Conservation (phyloP, 2,329 filamentous ascomycete species). For the Hirsutella thompsonii region DNA sequence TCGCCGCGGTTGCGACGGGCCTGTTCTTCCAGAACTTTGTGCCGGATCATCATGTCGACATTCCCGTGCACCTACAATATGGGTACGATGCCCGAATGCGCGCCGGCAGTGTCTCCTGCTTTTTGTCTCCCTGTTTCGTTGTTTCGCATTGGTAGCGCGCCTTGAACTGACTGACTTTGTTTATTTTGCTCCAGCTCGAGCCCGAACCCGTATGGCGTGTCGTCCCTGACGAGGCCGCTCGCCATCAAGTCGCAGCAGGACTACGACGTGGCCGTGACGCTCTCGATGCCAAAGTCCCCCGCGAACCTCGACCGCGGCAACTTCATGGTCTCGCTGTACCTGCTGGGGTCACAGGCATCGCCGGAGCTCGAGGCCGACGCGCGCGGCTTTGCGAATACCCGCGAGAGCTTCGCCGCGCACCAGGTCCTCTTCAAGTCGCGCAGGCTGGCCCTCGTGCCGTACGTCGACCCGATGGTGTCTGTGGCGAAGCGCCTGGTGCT, state of each 20-base stretch:
- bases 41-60: slow-evolving; percentile 37
- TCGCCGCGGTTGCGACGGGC: slow-evolving; percentile 35
- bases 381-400: slow-evolving; percentile 14
- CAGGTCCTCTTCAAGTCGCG: slow-evolving; percentile 48
- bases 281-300: slow-evolving; percentile 67
- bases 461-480: slow-evolving; percentile 58
- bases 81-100: slow-evolving; percentile 30
- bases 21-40: slow-evolving; percentile 44
- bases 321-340: slow-evolving; percentile 80
- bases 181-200: too few relatives aligned
- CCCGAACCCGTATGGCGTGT: slow-evolving; percentile 38
- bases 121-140: too few relatives aligned
- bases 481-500: slow-evolving; percentile 45
- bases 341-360: slow-evolving; percentile 37
- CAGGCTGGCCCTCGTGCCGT: slow-evolving; percentile 68
- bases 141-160: too few relatives aligned
- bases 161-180: too few relatives aligned
- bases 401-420: slow-evolving; percentile 21
- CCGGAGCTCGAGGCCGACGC: slow-evolving; percentile 13
- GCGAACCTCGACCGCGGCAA: slow-evolving; percentile 70
- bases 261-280: slow-evolving; percentile 69
- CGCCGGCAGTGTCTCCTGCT: too few relatives aligned
- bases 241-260: slow-evolving; percentile 60
- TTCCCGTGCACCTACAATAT: slow-evolving; percentile 45
- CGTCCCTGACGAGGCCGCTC: slow-evolving; percentile 30